Evolutionary conservation across 2,329 filamentous ascomycete species (phyloP).

Genomic region (Falciphora oryzae): DNA sequence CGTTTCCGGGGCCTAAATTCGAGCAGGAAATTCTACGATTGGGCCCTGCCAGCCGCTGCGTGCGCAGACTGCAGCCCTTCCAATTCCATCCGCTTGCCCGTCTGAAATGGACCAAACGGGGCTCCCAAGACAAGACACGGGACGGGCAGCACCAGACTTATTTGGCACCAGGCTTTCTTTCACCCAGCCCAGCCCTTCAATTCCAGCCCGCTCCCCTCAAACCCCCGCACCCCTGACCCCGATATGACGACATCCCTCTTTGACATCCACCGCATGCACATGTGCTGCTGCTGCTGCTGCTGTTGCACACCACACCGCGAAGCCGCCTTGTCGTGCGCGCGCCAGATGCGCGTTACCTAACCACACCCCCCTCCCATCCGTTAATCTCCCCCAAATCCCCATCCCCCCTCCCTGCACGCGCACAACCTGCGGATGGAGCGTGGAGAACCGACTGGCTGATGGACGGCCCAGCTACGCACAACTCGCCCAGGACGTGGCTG

Average conservation of each 20-base stretch:
- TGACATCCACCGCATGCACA: not conserved
- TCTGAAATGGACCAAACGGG: not conserved
- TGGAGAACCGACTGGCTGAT: conserved; percentile 22
- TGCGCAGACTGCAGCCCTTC: not conserved
- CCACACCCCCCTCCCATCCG: not conserved
- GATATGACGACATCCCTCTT: not conserved
- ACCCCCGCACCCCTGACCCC: not conserved
- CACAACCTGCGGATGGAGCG: not conserved
- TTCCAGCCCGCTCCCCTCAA: not conserved
- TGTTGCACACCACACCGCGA: not conserved
- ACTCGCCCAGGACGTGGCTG: conserved; percentile 85
- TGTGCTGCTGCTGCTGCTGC: too few species aligned
- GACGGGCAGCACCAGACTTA: not conserved
- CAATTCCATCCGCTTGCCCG: not conserved
- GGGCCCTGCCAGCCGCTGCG: too few species aligned
- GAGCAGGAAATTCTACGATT: not conserved
- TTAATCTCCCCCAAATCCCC: not conserved
- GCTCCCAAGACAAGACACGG: not conserved
- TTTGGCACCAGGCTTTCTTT: too few species aligned
- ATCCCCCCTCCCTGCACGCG: conserved; percentile 14
- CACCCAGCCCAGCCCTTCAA: not conserved
- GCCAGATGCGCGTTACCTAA: not conserved
- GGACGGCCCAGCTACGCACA: conserved; percentile 52
- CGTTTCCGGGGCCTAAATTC: not conserved
- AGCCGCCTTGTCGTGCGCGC: not conserved